These are phyloP conservation scores for Diversispora eburnea DNA, from an alignment of 192 early-diverging fungal species.

Conservation along the genomic window DNA sequence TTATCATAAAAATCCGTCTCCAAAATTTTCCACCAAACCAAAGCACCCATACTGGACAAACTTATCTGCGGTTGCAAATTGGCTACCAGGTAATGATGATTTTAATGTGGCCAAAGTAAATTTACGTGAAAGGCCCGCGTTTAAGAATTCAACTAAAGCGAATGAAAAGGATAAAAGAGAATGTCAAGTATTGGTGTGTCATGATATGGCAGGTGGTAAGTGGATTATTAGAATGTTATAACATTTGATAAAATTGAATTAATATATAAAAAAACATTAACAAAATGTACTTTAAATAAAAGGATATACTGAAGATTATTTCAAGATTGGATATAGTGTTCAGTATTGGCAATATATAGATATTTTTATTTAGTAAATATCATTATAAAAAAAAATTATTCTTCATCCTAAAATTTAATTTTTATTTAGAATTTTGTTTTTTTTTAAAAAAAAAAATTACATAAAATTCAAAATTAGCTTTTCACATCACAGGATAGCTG, in stretches of 20 bases:
- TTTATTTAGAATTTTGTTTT: background rate
- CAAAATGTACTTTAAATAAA: background rate
- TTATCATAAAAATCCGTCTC: background rate
- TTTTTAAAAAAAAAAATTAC: background rate
- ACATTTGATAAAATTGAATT: too few species aligned
- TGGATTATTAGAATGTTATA: too few species aligned
- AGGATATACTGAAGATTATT: slow-evolving; percentile 55
- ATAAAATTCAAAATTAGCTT: slow-evolving; percentile 36
- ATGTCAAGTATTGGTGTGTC: slow-evolving; percentile 48
- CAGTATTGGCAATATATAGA: slow-evolving; percentile 64
- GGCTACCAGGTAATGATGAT: slow-evolving; percentile 41
- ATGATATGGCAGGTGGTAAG: slow-evolving; percentile 63
- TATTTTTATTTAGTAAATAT: slow-evolving; percentile 55
- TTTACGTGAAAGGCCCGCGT: slow-evolving; percentile 29
- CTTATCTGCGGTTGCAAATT: slow-evolving; percentile 35
- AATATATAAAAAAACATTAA: too few species aligned
- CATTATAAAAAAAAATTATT: background rate
- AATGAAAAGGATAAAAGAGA: slow-evolving; percentile 10
- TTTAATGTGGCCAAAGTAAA: slow-evolving; percentile 39
- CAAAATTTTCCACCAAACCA: background rate
- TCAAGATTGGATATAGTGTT: slow-evolving; percentile 45
- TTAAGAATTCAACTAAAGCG: background rate
- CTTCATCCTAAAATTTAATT: background rate
- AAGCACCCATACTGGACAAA: background rate
- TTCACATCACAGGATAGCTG: slow-evolving; percentile 52